Evolutionary conservation across 345 rosid species (phyloP), one percentile per base, ranked within the genome.

Genomic region (Euphorbia peplus): DNA sequence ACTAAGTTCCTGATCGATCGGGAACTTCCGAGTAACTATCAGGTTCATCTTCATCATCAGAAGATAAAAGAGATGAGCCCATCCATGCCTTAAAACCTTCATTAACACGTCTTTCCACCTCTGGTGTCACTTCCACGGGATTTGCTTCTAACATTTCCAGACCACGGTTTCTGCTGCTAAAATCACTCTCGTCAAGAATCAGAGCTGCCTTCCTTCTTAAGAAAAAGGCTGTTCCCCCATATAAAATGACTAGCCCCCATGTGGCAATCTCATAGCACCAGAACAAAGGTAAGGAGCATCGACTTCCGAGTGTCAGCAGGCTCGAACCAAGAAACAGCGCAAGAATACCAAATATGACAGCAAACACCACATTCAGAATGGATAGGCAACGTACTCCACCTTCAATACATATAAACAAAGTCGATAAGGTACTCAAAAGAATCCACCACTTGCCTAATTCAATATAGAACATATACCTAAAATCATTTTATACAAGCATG

Each of bases 341-440:
- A 14, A 93, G 91, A 66, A 93, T 88, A 57, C 95, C 84, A 39
- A 85, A 93, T 75, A 87, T 77, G 68, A 85, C 35, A 5, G 97
- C 97, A 67, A 93, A 91, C 53, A 85, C 83, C 8, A 62, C 57
- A 56, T 91, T 93, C 75, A 91, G 77, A 74, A 89, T 87, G 30
- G 96, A 88, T 47, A 93, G 83, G 52, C 97, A 93, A 9, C 90
- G 95, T 67, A 89, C 92, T 30, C 97, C 97, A 72, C 98, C 98
- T 93, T 76, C 24, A 75, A 10, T 14, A 16, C 22, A 32, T 10
- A 54, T 29, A 24, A 55, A 54, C 25, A 47, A 4, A 46, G 9
- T 60, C 4, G 8, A 50, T 18, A 18, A 29, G 54, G 0, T 15
- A 18, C 11, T 55, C 47, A 59, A 52, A 37, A 21, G 21, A 42